Evolutionary conservation across 176 grass and related monocot genomes (phyloP), one percentile per base, ranked within the genome.

Genomic region (Musa troglodytarum): DNA sequence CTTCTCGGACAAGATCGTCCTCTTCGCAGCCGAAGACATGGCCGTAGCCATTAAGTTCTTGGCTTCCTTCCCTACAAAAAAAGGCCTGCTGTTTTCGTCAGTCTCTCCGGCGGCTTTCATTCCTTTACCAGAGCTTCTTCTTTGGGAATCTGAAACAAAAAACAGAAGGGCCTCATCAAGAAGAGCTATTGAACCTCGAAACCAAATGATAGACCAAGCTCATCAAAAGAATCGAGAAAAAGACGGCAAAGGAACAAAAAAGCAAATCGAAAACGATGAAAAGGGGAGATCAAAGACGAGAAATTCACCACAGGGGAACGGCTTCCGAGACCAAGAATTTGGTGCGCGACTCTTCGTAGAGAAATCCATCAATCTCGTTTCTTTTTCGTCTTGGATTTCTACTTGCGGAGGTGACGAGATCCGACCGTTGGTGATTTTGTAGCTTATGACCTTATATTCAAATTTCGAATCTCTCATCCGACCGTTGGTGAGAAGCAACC

Each of bases 1-100:
- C n/a, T 52, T 71, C 68, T 71, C 68, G n/a, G 68, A 0, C 68
- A 71, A 71, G 43, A 52, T 51, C 49, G 52, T 71, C 34, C 17
- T 71, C 49, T 71, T 71, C 49, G 13, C 16, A 13, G 68, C 17
- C 17, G 68, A 51, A 50, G 68, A 71, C 49, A 20, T 23, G 9
- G 63, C 9, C 21, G 22, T 65, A 11, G 63, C 1, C 22, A 20
- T 14, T 9, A 12, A 28, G 24, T 66, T 28, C 63, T 52, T 71
- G 11, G 16, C 2, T n/a, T 15, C 49, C 17, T 51, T 71, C 20
- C 19, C 25, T 22, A 43, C 4, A 12, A 12, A 1, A 21, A n/a
- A 50, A 21, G 68, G 68, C 43, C 17, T 11, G 19, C 49, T 50
- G 34, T 51, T 71, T 16, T 71, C 49, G 2, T 52, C 68, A 19